Evolutionary conservation across 2,329 filamentous ascomycete genomes (phyloP), one percentile per base, ranked within the genome.

Genomic region (Myriosclerotinia scirpicola): DNA sequence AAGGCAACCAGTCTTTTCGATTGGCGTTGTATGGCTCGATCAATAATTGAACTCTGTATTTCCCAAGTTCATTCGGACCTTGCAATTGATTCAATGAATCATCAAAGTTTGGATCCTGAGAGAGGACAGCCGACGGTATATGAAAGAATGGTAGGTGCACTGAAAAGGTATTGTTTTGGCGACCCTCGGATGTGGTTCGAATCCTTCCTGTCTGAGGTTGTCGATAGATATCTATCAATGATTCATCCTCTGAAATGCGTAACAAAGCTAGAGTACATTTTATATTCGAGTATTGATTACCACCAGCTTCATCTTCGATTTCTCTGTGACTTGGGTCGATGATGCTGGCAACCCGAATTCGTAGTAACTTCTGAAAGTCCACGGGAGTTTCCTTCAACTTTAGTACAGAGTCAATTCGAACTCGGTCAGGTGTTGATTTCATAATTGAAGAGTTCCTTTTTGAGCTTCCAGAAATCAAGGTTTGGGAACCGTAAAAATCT

Each of bases 1-100:
- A 42, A 42, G 69, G 71, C n/a, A 72, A 71, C 74, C 74, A 75
- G 30, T 67, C 38, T 59, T 61, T 62, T 46, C 70, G 67, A 17
- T 30, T 42, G 22, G 36, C 36, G 14, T 40, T 34, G 17, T 54
- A 63, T 65, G 64, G 54, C 34, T 65, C 55, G 22, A 65, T 60
- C 36, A 52, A 30, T 9, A 65, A 12, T 20, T 61, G 34, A 34
- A 65, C 64, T 26, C 17, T 53, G 11, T 42, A 65, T 34, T 30
- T 65, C 22, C 54, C 55, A 60, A 60, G 26, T 12, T 42, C 36
- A 2, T 36, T 38, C 15, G 22, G 34, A 34, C 22, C 30, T 44
- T 60, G 12, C 26, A 22, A 12, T 20, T 11, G 40, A 46, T 46
- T 9, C 7, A 26, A 36, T 20, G 61, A 26, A 22, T 17, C 26